These are phyloP conservation scores for Pichia occidentalis DNA, from an alignment of 805 yeast genomes.

Conservation along the genomic window DNA sequence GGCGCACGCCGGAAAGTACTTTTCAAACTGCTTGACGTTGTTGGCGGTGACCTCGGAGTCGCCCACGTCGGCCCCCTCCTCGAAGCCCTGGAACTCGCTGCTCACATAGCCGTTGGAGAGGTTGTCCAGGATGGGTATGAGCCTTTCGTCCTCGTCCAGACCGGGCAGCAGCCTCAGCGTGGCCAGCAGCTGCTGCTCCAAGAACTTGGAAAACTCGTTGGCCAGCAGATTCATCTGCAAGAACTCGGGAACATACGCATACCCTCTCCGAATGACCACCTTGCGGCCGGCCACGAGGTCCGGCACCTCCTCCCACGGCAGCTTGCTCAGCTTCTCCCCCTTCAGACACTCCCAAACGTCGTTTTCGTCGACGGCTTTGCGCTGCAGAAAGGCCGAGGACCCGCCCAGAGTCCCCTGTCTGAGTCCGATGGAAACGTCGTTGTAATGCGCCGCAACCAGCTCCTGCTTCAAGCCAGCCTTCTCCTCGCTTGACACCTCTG, in stretches of 20 bases:
- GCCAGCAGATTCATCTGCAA: constrained; percentile 67
- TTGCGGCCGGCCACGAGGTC: constrained; percentile 70
- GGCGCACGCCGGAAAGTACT: constrained; percentile 75
- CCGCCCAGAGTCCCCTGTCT: constrained; percentile 26
- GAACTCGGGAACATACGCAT: constrained; percentile 78
- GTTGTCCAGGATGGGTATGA: constrained; percentile 77
- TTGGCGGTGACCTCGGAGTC: constrained; percentile 53
- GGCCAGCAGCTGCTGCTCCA: constrained; percentile 46
- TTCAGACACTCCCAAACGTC: constrained; percentile 45
- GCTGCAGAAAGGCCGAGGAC: constrained; percentile 10
- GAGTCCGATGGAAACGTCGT: constrained; percentile 32
- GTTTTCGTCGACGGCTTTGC: constrained; percentile 40
- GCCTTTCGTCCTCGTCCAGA: constrained; percentile 85
- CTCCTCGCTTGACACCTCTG: constrained; percentile 58
- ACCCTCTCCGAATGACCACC: constrained; percentile 61
- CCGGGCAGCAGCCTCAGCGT: constrained; percentile 78
- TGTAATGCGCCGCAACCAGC: constrained; percentile 49
- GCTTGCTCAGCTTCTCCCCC: constrained; percentile 66
- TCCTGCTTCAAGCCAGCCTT: constrained; percentile 41
- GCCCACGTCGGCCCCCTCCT: constrained; percentile 17
- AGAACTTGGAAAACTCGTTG: constrained; percentile 54
- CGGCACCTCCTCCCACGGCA: constrained; percentile 81
- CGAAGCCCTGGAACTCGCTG: constrained; percentile 33
- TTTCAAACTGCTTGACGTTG: constrained; percentile 47
- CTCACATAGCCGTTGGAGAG: constrained; percentile 66